Percentiles rank a stretch among this genome's conserved stretches.
These are phyloP conservation scores for Cercospora beticola DNA, from an alignment of 2,329 filamentous ascomycete genomes.

Conservation along the genomic window DNA sequence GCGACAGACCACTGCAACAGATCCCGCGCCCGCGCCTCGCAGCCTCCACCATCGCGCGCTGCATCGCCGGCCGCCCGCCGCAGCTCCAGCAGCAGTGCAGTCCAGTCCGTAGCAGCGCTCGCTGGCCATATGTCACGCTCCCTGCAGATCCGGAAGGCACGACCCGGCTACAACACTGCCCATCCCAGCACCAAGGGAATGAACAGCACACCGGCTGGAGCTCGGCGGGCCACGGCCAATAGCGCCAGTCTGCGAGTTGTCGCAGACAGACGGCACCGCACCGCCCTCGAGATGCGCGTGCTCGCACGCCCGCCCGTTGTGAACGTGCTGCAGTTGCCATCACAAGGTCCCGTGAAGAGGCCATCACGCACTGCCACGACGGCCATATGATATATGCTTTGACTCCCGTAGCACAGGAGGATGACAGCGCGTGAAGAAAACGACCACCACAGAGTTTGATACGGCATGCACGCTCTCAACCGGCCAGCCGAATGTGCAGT, in stretches of 20 bases:
- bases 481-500: slow-evolving; percentile 23
- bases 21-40: slow-evolving; percentile 8
- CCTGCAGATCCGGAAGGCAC: slow-evolving; percentile 29
- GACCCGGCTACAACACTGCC: slow-evolving; percentile 22
- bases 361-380: neutral
- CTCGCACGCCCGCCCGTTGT: neutral
- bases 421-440: slow-evolving; percentile 7
- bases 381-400: neutral
- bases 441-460: slow-evolving; percentile 18
- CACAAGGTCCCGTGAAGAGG: neutral
- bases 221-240: slow-evolving; percentile 25
- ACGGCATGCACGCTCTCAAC: slow-evolving; percentile 20
- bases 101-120: neutral
- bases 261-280: neutral
- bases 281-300: neutral
- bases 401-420: neutral
- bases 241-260: slow-evolving; percentile 8
- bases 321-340: neutral
- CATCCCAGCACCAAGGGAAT: slow-evolving; percentile 25
- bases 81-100: neutral
- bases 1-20: slow-evolving; percentile 10
- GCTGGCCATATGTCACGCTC: slow-evolving; percentile 8
- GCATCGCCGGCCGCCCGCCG: neutral
- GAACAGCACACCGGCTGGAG: slow-evolving; percentile 25
- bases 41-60: neutral